Evolutionary conservation across 1,284 basidiomycete species (phyloP), one percentile per base, ranked within the genome.

Genomic region (Ceratobasidium sp.): DNA sequence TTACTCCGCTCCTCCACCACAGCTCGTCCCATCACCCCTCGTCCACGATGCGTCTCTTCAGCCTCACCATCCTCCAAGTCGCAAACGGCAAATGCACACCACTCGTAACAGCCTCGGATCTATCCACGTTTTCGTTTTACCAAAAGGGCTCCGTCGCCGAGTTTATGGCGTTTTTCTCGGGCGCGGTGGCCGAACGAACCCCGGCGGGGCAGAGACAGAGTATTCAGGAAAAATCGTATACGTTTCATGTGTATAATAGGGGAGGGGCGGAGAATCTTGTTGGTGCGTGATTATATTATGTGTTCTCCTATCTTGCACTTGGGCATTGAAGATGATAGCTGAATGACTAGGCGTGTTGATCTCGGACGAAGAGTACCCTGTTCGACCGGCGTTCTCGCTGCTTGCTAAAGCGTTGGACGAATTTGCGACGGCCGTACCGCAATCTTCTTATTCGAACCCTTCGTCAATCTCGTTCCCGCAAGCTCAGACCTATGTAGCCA

Each of bases 401-500:
- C 89, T 99, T 79, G 93, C 96, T 81, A 99, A 99, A 87, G 85
- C 98, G 28, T 90, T 99, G 28, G 98, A 99, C 82, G 97, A 99
- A 80, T 98, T 98, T 84, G 90, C 92, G 7, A 87, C 93, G 78
- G 93, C 95, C 86, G 90, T 96, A 0, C 93, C 94, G 9, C 89
- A 92, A 82, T 87, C 91, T 2, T 89, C 92, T 63, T 94, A 90
- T 84, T 84, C 86, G 79, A 91, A 89, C 78, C 92, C 92, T 9
- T 83, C 89, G 0, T 83, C 90, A 0, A 92, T 94, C 83, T 91
- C 86, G 67, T 95, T 91, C 88, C 90, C 89, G 66, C 92, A 95
- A 77, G 89, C 96, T 81, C 89, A 92, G 71, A 90, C 90, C 20
- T 99, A 97, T 85, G 86, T 99, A 69, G 88, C 91, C 84, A 97